These are phyloP conservation scores for Asterochloris erici DNA, from an alignment of 139 green algal genomes.

Conservation along the genomic window DNA sequence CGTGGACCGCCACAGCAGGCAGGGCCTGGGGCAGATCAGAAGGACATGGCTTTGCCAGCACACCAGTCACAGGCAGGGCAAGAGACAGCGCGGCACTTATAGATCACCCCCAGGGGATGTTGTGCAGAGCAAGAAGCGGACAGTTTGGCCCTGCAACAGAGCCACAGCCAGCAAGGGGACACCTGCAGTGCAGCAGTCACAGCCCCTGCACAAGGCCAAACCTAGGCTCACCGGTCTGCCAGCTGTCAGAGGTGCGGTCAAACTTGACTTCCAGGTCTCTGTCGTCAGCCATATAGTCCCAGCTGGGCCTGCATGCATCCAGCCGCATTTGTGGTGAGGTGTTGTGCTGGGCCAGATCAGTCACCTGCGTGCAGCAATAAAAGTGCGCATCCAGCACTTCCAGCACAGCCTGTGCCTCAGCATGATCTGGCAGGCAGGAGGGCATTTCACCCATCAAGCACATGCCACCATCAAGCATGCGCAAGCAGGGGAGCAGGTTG, in stretches of 20 bases:
- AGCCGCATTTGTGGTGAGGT: neutral
- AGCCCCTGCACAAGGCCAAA: neutral
- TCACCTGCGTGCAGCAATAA: neutral
- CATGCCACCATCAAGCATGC: neutral
- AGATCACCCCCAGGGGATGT: neutral
- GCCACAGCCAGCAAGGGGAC: neutral
- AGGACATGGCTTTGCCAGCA: neutral
- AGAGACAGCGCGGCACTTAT: neutral
- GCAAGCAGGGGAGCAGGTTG: neutral
- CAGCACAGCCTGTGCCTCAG: neutral
- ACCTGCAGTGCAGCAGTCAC: neutral
- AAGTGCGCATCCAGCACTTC: neutral
- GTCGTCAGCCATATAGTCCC: constrained; percentile 15
- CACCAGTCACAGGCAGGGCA: neutral
- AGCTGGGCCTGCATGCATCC: neutral
- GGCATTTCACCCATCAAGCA: too few relatives aligned
- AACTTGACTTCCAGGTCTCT: constrained; percentile 21
- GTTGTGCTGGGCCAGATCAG: neutral
- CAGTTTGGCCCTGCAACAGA: neutral
- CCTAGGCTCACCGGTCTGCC: constrained; percentile 10
- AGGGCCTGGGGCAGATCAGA: neutral
- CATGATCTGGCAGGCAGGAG: neutral
- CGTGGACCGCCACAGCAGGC: neutral
- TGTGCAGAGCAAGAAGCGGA: neutral
- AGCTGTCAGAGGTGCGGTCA: neutral